A percentile compares a stretch with the other conserved stretches of the same genome.
These are phyloP conservation scores for Begonia loranthoides DNA, from an alignment of 306 rosid species.

Conservation along the genomic window DNA sequence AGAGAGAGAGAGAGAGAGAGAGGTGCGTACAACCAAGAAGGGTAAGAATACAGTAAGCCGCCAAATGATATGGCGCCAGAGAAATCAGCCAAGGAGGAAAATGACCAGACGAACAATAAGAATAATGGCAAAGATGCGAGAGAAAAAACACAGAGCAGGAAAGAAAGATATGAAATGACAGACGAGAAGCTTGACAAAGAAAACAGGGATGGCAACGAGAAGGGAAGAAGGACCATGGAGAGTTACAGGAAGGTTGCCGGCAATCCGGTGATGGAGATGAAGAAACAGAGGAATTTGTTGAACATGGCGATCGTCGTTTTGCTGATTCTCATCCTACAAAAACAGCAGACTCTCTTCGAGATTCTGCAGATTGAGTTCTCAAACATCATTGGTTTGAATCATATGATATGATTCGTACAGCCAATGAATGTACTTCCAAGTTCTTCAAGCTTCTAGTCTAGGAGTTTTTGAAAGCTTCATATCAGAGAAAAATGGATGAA, in stretches of 20 bases:
- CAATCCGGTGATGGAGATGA: constrained; percentile 12
- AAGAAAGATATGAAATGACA: neutral
- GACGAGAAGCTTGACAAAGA: too few species aligned
- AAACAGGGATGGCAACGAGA: neutral
- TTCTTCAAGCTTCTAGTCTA: too few species aligned
- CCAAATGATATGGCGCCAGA: neutral
- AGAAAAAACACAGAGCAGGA: neutral
- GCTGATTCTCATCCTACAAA: constrained; percentile 15
- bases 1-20: too few species aligned
- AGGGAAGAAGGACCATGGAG: neutral
- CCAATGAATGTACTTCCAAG: too few species aligned
- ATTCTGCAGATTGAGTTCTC: neutral
- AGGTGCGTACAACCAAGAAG: neutral
- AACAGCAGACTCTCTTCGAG: constrained; percentile 5
- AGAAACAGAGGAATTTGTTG: constrained; percentile 17
- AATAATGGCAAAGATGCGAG: neutral
- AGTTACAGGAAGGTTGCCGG: constrained; percentile 7
- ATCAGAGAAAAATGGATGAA: too few species aligned
- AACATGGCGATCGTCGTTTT: constrained; percentile 22
- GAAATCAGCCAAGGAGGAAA: neutral
- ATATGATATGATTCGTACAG: too few species aligned
- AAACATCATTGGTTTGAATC: too few species aligned
- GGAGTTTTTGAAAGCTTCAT: too few species aligned
- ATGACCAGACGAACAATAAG: neutral
- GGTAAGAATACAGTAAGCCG: neutral